A percentile compares a stretch with the other conserved stretches of the same genome.
These are phyloP conservation scores for Phialophora chinensis DNA, from an alignment of 2,329 filamentous ascomycete species.

Conservation along the genomic window DNA sequence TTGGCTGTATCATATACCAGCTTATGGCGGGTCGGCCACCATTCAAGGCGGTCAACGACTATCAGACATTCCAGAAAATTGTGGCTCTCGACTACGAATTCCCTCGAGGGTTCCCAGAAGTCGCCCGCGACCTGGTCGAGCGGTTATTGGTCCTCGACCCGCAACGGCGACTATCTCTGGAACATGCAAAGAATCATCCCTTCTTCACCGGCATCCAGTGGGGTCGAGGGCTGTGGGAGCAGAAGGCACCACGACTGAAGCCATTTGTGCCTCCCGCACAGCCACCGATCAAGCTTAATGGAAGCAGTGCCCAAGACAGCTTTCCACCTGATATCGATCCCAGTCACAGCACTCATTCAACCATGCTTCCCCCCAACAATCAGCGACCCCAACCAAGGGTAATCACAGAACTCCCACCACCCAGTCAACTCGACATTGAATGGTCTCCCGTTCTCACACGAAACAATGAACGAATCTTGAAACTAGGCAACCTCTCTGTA, in stretches of 20 bases:
- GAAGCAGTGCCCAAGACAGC: conserved; percentile 48
- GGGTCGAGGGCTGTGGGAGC: conserved; percentile 84
- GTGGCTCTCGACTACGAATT: conserved; percentile 94
- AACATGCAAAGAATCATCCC: conserved; percentile 94
- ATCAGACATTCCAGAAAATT: conserved; percentile 98
- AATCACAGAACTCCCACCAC: conserved; percentile 95
- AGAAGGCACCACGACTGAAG: conserved; percentile 84
- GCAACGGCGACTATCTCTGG: conserved; percentile 79
- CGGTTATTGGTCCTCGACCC: conserved; percentile 89
- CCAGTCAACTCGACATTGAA: conserved; percentile 94
- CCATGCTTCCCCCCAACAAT: conserved; percentile 49
- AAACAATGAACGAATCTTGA: conserved; percentile 91
- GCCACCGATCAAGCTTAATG: conserved; percentile 79
- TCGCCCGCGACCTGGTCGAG: conserved; percentile 88
- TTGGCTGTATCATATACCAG: conserved; percentile 97
- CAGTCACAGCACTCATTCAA: conserved; percentile 45
- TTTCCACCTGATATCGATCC: conserved; percentile 52
- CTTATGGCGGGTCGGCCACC: conserved; percentile 92
- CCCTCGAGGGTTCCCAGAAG: conserved; percentile 81
- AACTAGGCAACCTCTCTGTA: conserved; percentile 88
- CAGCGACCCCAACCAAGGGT: conserved; percentile 72
- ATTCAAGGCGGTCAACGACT: conserved; percentile 95
- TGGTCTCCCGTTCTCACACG: conserved; percentile 95
- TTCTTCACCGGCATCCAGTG: conserved; percentile 91
- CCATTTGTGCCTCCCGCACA: conserved; percentile 78